Base-by-base conservation (phyloP, 1,139 yeast species). In the Candida tropicalis region DNA sequence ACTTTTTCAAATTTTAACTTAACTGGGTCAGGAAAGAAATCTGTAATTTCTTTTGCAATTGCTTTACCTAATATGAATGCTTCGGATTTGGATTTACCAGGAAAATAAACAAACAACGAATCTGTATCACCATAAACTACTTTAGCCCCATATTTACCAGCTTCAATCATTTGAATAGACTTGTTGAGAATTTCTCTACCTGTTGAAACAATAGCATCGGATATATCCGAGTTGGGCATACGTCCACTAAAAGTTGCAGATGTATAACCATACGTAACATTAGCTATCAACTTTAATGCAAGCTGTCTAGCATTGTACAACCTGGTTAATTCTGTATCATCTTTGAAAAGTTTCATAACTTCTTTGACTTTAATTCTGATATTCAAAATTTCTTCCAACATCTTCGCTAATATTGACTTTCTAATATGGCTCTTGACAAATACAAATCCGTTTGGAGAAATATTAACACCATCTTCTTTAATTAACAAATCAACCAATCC, bases 71-170 rank as follows among this genome's bases (percentile, higher is more conserved):
- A 68, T 11, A 57, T 63, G 58, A 91, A 91, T 0, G 98, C 97
- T 35, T 90, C 95, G 1, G 68, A 76, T 50, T 76, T 80, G 0
- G 88, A 71, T 54, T 81, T 81, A 0, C 97, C 97, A 0, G 97
- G 97, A 9, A 93, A 73, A 57, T 88, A 87, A 2, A 93, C 91
- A 72, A 93, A 93, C 42, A 93, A 65, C 35, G 96, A 87, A 62
- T 93, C 99, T 0, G 99, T 93, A 61, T 93, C 99, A 4, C 99
- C 99, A 62, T 93, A 93, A 0, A 93, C 96, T 0, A 93, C 97
- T 55, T 87, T 84, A 0, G 97, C 97, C 2, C 93, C 91, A 87
- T 89, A 87, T 26, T 71, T 59, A 23, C 79, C 75, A 0, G 59
- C 53, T 48, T 89, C 95, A 43, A 93, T 90, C 41, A 77, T 57